These are phyloP conservation scores for Cladosporium sp. DNA, from an alignment of 2,329 filamentous ascomycete species.

Conservation along the genomic window DNA sequence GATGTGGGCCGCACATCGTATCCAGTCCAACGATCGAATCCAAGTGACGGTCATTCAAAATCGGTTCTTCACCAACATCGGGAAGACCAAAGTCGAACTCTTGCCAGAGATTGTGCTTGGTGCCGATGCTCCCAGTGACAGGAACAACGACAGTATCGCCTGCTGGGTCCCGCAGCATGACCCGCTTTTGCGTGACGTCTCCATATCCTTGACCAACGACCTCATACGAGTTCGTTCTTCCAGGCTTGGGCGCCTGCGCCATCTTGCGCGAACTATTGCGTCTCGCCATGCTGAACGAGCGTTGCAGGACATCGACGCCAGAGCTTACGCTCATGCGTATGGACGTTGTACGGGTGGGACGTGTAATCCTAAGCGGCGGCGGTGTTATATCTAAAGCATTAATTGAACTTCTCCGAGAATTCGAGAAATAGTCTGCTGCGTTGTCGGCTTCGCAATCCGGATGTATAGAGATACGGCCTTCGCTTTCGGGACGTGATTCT, in stretches of 20 bases:
- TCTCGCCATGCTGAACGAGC: slow-evolving; percentile 25
- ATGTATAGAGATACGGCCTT: slow-evolving; percentile 34
- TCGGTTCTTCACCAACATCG: slow-evolving; percentile 2
- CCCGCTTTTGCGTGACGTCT: slow-evolving; percentile 23
- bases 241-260: slow-evolving; percentile 19
- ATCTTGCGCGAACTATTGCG: slow-evolving; percentile 20
- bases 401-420: slow-evolving; percentile 18
- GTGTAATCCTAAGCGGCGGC: slow-evolving; percentile 15
- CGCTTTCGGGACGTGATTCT: slow-evolving; percentile 11
- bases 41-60: background rate
- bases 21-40: slow-evolving; percentile 19
- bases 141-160: background rate
- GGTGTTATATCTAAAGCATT: slow-evolving; percentile 19
- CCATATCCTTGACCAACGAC: slow-evolving; percentile 38
- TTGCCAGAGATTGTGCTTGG: slow-evolving; percentile 1
- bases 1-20: background rate
- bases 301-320: slow-evolving; percentile 20
- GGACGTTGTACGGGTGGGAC: slow-evolving; percentile 30
- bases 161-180: background rate
- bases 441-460: slow-evolving; percentile 45
- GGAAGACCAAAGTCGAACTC: slow-evolving; percentile 7
- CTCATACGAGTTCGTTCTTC: slow-evolving; percentile 29
- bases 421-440: slow-evolving; percentile 32
- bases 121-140: background rate
- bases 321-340: slow-evolving; percentile 33